Percentiles rank a stretch among this genome's conserved stretches.
Conservation (phyloP, 306 rosid genomes). For the Medicago ruthenica region DNA sequence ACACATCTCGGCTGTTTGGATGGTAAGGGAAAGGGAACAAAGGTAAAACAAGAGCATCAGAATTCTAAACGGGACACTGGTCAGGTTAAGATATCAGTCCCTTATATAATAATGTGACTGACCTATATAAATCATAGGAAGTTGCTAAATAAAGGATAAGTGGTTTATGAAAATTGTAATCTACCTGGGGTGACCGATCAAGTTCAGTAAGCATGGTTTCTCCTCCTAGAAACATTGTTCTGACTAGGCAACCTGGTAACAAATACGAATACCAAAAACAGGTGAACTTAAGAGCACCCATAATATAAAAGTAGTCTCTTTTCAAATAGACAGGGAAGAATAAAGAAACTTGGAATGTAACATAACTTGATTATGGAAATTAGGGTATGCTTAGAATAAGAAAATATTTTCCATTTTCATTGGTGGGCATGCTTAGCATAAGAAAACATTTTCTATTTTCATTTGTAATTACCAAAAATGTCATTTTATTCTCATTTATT, state of each 20-base stretch:
- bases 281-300: slow-evolving; percentile 33
- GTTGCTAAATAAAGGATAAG: slow-evolving; percentile 48
- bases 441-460: slow-evolving; percentile 7
- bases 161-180: slow-evolving; percentile 42
- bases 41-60: slow-evolving; percentile 96
- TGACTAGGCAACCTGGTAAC: slow-evolving; percentile 55
- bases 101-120: slow-evolving; percentile 48
- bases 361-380: slow-evolving; percentile 19
- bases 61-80: slow-evolving; percentile 74
- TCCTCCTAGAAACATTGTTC: slow-evolving; percentile 57
- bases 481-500: neutral
- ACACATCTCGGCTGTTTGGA: slow-evolving; percentile 94
- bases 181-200: slow-evolving; percentile 50
- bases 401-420: slow-evolving; percentile 7
- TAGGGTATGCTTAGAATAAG: too few species aligned
- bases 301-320: slow-evolving; percentile 13
- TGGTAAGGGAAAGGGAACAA: slow-evolving; percentile 94
- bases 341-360: slow-evolving; percentile 11
- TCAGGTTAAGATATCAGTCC: slow-evolving; percentile 78
- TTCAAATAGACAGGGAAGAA: slow-evolving; percentile 5
- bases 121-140: slow-evolving; percentile 49
- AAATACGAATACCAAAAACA: slow-evolving; percentile 34
- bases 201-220: slow-evolving; percentile 58
- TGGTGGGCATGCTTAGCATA: neutral
- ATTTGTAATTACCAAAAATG: neutral